A percentile compares a stretch with the other conserved stretches of the same genome.
Evolutionary conservation across 495 filamentous ascomycete genomes (phyloP).

Genomic region (Aspergillus indologenus): DNA sequence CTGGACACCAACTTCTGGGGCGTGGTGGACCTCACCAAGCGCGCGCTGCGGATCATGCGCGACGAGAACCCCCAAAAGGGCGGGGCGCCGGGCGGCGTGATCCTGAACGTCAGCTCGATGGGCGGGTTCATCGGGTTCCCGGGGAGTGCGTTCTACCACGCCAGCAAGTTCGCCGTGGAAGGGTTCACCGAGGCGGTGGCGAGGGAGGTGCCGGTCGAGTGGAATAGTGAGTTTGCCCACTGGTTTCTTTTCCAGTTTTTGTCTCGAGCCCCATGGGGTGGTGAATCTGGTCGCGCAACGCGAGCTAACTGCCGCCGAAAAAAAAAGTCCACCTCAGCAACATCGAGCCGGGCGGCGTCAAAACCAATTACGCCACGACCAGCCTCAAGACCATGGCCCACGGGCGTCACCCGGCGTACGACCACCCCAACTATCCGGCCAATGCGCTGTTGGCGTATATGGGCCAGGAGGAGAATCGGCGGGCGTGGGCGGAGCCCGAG

Average conservation of each 20-base stretch:
- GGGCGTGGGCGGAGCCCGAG: constrained; percentile 5
- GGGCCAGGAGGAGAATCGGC: not conserved
- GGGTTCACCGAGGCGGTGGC: constrained; percentile 50
- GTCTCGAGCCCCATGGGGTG: not conserved
- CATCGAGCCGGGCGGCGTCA: constrained; percentile 50
- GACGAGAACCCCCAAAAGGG: constrained; percentile 16
- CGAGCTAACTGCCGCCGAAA: too few relatives aligned
- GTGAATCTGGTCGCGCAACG: not conserved
- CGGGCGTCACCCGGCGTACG: constrained; percentile 6
- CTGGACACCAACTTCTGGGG: constrained; percentile 55
- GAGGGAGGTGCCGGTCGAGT: constrained; percentile 41
- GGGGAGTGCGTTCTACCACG: constrained; percentile 45
- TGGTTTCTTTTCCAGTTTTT: not conserved
- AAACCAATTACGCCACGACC: constrained; percentile 39
- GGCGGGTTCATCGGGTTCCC: constrained; percentile 44
- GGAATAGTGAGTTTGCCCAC: constrained; percentile 41
- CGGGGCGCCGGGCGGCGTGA: constrained; percentile 39
- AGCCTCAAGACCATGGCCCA: not conserved
- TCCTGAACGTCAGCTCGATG: constrained; percentile 48
- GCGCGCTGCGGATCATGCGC: constrained; percentile 43
- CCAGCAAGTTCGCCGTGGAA: constrained; percentile 50
- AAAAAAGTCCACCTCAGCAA: constrained; percentile 44
- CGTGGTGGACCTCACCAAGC: constrained; percentile 39
- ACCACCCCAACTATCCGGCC: not conserved
- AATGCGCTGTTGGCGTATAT: not conserved